Evolutionary conservation across 1,139 yeast species (phyloP).

Genomic region (Yamadazyma dendronema): DNA sequence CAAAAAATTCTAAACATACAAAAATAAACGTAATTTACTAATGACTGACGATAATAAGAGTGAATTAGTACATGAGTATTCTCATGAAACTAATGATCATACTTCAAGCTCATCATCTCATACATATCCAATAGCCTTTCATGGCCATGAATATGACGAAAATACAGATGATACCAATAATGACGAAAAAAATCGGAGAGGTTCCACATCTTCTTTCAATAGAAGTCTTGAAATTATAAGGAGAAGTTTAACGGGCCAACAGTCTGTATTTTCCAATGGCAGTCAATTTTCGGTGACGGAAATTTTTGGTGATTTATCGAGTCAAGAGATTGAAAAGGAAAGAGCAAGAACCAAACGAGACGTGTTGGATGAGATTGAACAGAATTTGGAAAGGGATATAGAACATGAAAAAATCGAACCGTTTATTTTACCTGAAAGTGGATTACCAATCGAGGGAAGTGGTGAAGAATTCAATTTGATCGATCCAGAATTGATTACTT

Average conservation of each 20-base stretch:
- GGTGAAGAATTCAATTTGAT: constrained; percentile 38
- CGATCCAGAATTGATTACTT: constrained; percentile 45
- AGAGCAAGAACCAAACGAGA: constrained; percentile 40
- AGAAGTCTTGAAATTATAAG: constrained; percentile 14
- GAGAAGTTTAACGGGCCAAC: constrained; percentile 12
- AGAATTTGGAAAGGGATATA: constrained; percentile 12
- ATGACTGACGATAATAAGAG: background rate
- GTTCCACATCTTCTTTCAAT: constrained; percentile 14
- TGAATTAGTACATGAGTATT: background rate
- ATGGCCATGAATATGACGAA: constrained; percentile 6
- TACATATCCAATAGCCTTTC: constrained; percentile 11
- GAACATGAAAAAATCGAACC: constrained; percentile 11
- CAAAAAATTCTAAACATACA: background rate
- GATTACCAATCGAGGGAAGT: constrained; percentile 30
- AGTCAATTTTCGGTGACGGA: constrained; percentile 29
- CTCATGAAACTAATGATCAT: background rate
- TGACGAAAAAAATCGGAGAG: constrained; percentile 11
- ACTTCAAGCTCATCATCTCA: constrained; percentile 8
- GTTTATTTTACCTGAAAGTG: constrained; percentile 18
- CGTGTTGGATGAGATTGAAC: constrained; percentile 35
- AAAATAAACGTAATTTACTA: background rate
- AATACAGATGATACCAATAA: background rate
- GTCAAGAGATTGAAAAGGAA: constrained; percentile 29
- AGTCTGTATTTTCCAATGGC: constrained; percentile 10
- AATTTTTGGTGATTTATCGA: constrained; percentile 34